Evolutionary conservation across 352 stramenopile genomes (phyloP), one percentile per base, ranked within the genome.

Genomic region (Pythium graminicola): DNA sequence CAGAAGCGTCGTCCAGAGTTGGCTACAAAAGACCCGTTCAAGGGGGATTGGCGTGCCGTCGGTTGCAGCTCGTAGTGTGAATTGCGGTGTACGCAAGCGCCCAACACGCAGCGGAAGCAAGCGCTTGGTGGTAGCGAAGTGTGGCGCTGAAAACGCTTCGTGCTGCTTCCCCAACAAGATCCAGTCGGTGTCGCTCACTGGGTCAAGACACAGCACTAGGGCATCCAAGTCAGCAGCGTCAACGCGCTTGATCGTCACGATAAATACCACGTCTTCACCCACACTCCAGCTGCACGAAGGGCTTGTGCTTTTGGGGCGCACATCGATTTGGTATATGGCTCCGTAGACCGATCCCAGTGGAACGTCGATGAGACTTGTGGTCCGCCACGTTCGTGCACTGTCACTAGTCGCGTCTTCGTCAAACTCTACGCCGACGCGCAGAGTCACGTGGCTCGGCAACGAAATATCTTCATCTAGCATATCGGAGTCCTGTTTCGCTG

Each of bases 101-200:
- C 79, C 76, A 16, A 69, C 52, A 11, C 64, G 72, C 20, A 67
- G 73, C 31, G 79, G 50, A 36, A 87, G 40, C n/a, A 86, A 29
- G 36, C 61, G 52, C 24, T 45, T 60, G n/a, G 29, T 45, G 6
- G 42, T 59, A 5, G 26, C 11, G 17, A 86, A 64, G 9, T 19
- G 14, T 4, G 8, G n/a, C 14, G 6, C 38, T 29, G 17, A 42
- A 33, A 86, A 70, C 20, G 56, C 59, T 59, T 87, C 76, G 20
- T 65, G 60, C 46, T 81, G 72, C 50, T 85, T 87, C 24, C 79
- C 76, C 17, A 89, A 22, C 11, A 86, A 49, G 33, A 89, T 66
- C 79, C 79, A 89, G 57, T 89, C 79, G n/a, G 50, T 40, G 19
- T 79, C 72, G 31, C 69, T 83, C 33, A 43, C 50, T 22, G 72